A percentile compares a stretch with the other conserved stretches of the same genome.
Evolutionary conservation across 2,329 filamentous ascomycete species (phyloP).

Genomic region (Aspergillus ochraceoroseus): DNA sequence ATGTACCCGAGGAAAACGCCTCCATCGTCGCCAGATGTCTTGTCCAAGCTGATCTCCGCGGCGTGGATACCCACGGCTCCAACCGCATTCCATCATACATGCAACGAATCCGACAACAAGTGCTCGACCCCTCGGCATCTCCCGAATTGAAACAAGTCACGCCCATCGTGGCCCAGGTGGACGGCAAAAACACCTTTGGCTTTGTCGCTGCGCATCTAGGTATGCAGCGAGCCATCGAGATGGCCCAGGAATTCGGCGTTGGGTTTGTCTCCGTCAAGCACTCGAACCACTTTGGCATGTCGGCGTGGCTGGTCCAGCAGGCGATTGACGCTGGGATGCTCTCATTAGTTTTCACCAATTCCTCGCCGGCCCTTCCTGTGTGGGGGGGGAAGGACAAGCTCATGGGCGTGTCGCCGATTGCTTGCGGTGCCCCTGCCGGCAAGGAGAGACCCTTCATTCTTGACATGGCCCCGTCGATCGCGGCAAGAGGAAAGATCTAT

Average conservation of each 20-base stretch:
- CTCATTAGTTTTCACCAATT: constrained; percentile 67
- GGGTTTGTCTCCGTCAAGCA: constrained; percentile 71
- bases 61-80: constrained; percentile 73
- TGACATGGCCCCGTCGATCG: constrained; percentile 46
- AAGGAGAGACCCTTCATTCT: constrained; percentile 54
- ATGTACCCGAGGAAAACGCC: constrained; percentile 57
- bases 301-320: constrained; percentile 72
- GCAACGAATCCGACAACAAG: constrained; percentile 63
- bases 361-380: constrained; percentile 65
- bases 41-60: constrained; percentile 68
- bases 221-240: constrained; percentile 63
- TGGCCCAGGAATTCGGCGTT: constrained; percentile 62
- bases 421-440: constrained; percentile 68
- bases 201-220: constrained; percentile 64
- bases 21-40: constrained; percentile 62
- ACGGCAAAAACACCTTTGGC: constrained; percentile 68
- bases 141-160: constrained; percentile 60
- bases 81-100: constrained; percentile 76
- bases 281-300: constrained; percentile 81
- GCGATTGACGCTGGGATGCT: constrained; percentile 68
- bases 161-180: constrained; percentile 64
- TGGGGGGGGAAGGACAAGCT: constrained; percentile 66
- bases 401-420: constrained; percentile 67
- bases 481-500: constrained; percentile 45
- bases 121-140: constrained; percentile 57